Evolutionary conservation across 768 basidiomycete genomes (phyloP).

Genomic region (Neoboletus magnificus): DNA sequence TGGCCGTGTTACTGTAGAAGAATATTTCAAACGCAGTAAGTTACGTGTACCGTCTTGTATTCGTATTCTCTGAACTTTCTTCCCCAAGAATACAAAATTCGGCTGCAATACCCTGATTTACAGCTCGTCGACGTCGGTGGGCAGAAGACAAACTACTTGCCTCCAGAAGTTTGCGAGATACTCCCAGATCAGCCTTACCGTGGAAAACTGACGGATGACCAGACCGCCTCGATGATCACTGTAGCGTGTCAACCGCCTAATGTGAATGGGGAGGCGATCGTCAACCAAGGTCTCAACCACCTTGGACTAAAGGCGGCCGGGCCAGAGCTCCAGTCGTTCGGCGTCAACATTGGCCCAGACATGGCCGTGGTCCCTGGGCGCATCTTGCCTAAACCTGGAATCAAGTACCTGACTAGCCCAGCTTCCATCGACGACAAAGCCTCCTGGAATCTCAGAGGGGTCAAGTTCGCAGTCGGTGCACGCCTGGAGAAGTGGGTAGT

Average conservation of each 20-base stretch:
- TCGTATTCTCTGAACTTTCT: background rate
- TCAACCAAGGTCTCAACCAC: conserved; percentile 38
- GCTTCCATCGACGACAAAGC: conserved; percentile 42
- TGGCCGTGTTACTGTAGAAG: conserved; percentile 42
- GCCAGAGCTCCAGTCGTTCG: conserved; percentile 41
- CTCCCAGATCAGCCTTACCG: conserved; percentile 39
- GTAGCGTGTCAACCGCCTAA: conserved; percentile 49
- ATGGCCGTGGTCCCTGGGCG: conserved; percentile 58
- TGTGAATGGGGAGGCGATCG: conserved; percentile 45
- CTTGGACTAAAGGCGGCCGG: conserved; percentile 39
- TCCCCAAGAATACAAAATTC: conserved; percentile 41
- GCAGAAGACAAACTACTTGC: conserved; percentile 39
- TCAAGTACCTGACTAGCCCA: conserved; percentile 37
- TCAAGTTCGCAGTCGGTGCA: conserved; percentile 59
- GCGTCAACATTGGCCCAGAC: conserved; percentile 42
- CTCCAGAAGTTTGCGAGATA: conserved; percentile 49
- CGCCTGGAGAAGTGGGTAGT: conserved; percentile 63
- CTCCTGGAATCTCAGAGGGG: conserved; percentile 52
- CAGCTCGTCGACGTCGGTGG: conserved; percentile 50
- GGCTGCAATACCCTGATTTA: conserved; percentile 37
- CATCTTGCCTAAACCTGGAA: conserved; percentile 41
- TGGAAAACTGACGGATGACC: conserved; percentile 55
- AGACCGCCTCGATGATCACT: conserved; percentile 50
- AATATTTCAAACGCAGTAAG: conserved; percentile 48
- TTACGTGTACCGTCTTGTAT: background rate